Conservation (phyloP, 495 filamentous ascomycete species). For the Hypoxylon crocopeplum region DNA sequence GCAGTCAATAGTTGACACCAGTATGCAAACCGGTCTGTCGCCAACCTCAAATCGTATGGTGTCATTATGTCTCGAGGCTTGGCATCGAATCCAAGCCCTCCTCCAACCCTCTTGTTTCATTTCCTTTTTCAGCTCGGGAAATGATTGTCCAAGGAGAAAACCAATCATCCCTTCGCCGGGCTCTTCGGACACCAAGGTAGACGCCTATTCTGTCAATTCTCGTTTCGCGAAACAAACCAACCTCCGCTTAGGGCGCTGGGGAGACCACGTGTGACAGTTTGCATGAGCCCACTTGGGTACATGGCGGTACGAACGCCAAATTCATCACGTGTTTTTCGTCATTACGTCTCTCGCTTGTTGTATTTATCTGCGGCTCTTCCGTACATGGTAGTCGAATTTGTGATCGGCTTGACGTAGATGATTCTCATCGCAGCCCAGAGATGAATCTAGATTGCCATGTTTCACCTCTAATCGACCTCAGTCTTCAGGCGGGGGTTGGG, state of each 20-base stretch:
- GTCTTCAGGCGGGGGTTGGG: conserved; percentile 13
- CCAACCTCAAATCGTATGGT: conserved; percentile 38
- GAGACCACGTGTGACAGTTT: conserved; percentile 25
- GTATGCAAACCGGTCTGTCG: conserved; percentile 25
- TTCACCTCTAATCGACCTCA: conserved; percentile 11
- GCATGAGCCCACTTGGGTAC: conserved; percentile 13
- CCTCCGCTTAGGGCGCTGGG: conserved; percentile 7
- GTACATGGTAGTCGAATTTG: neutral
- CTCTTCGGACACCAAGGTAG: conserved; percentile 8
- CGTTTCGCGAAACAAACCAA: conserved; percentile 32
- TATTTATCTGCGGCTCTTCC: neutral
- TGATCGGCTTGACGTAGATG: too few species aligned
- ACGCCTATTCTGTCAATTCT: conserved; percentile 14
- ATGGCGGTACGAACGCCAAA: conserved; percentile 9
- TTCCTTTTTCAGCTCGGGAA: conserved; percentile 30
- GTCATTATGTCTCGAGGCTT: conserved; percentile 23
- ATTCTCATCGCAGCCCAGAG: conserved; percentile 1
- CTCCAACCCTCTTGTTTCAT: conserved; percentile 23
- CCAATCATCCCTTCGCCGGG: neutral
- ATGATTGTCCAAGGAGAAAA: neutral
- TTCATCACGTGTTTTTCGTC: conserved; percentile 17
- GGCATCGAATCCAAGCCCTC: conserved; percentile 21
- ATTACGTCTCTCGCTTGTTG: conserved; percentile 1
- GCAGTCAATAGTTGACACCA: conserved; percentile 20
- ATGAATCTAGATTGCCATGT: conserved; percentile 24